phyloP scores from a whole-genome alignment of 768 basidiomycete genomes.

The Russula sp. region DNA sequence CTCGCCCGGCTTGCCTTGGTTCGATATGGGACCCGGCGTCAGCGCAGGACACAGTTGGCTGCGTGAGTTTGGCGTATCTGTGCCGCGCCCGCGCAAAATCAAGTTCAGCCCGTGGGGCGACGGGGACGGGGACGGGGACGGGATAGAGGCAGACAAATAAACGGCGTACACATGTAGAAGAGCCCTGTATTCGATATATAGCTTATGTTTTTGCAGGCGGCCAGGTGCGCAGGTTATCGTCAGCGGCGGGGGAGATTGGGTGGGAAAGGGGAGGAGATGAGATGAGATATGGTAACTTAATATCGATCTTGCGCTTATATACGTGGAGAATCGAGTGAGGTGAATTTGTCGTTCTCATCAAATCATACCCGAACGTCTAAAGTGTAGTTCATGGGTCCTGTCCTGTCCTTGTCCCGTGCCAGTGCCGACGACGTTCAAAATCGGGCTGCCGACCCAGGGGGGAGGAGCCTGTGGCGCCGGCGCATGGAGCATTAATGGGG shows the following conservation, averaged over 20 bases:
- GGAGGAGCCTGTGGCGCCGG: neutral
- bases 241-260: neutral
- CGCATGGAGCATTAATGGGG: neutral
- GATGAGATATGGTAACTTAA: slow-evolving; percentile 2
- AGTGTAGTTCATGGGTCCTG: neutral
- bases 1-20: slow-evolving; percentile 26
- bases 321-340: neutral
- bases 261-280: neutral
- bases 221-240: neutral
- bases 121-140: slow-evolving; percentile 53
- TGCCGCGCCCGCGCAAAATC: slow-evolving; percentile 59
- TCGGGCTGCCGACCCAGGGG: neutral
- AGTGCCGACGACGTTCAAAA: neutral
- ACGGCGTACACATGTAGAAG: slow-evolving; percentile 3
- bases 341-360: neutral
- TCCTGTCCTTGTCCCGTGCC: no score
- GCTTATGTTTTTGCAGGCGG: slow-evolving; percentile 3
- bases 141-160: slow-evolving; percentile 15
- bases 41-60: slow-evolving; percentile 56
- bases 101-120: slow-evolving; percentile 84
- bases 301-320: slow-evolving; percentile 9
- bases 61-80: slow-evolving; percentile 34
- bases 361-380: neutral
- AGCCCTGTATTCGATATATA: slow-evolving; percentile 9
- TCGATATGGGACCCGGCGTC: slow-evolving; percentile 14